Evolutionary conservation across 73 alveolate genomes (phyloP).

Genomic region (Stentor roeselii): DNA sequence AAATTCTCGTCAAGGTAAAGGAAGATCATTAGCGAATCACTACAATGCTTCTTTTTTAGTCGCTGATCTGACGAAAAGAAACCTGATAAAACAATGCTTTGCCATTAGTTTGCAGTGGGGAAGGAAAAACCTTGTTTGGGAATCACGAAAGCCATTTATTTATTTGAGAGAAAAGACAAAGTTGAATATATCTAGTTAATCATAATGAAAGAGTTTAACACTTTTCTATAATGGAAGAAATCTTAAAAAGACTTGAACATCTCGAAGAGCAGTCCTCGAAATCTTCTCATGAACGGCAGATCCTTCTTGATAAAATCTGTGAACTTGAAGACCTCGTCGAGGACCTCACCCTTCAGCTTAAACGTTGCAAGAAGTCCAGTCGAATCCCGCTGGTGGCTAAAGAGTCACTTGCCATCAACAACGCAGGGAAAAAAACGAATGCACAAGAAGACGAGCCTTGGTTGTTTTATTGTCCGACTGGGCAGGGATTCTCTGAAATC

Average conservation of each 20-base stretch:
- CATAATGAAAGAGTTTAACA: constrained; percentile 16
- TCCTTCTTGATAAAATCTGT: neutral
- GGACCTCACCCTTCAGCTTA: neutral
- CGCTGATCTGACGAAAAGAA: neutral
- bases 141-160: neutral
- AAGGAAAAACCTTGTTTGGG: constrained; percentile 14
- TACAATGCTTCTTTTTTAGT: neutral
- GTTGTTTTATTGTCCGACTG: constrained; percentile 3
- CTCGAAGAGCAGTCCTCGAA: neutral
- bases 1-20: neutral
- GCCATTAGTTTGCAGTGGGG: constrained; percentile 17
- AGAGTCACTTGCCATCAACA: constrained; percentile 5
- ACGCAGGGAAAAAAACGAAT: constrained; percentile 1
- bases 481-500: neutral
- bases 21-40: neutral
- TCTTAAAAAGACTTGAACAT: neutral
- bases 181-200: no score
- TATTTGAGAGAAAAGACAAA: neutral
- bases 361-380: neutral
- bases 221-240: constrained; percentile 35
- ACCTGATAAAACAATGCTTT: neutral
- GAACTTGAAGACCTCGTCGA: constrained; percentile 17
- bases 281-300: neutral
- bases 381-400: neutral
- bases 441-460: constrained; percentile 29